A percentile compares a stretch with the other conserved stretches of the same genome.
These are phyloP conservation scores for Ganoderma resinaceum DNA, from an alignment of 1,284 basidiomycete genomes.

Conservation along the genomic window DNA sequence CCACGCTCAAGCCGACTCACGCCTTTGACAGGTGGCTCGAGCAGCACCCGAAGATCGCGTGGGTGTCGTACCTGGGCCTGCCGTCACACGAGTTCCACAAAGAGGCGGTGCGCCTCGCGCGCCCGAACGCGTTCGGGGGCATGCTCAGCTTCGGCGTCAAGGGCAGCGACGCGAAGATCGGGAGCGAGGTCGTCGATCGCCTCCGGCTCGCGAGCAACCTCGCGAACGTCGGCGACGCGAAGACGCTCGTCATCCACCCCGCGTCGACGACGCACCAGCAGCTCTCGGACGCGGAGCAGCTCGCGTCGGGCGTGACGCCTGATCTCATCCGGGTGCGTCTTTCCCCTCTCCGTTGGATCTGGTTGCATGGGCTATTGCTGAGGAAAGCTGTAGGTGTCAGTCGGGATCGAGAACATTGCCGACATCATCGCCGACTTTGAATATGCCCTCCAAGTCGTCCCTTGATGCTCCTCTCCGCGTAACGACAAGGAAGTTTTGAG, in stretches of 20 bases:
- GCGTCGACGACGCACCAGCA: conserved; percentile 88
- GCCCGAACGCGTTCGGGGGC: conserved; percentile 73
- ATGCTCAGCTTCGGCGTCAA: conserved; percentile 86
- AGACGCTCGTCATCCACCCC: conserved; percentile 87
- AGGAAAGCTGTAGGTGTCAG: conserved; percentile 53
- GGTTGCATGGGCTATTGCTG: neutral
- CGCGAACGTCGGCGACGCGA: conserved; percentile 83
- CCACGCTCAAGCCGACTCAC: neutral
- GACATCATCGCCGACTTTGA: conserved; percentile 91
- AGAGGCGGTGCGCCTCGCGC: conserved; percentile 65
- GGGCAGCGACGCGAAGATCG: conserved; percentile 61
- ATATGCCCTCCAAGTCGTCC: conserved; percentile 53
- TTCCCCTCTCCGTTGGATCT: neutral
- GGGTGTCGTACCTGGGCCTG: conserved; percentile 88
- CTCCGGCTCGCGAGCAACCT: conserved; percentile 80
- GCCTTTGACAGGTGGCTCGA: conserved; percentile 61
- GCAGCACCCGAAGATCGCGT: conserved; percentile 73
- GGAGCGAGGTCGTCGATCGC: conserved; percentile 76
- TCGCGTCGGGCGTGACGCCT: conserved; percentile 76
- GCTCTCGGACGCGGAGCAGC: conserved; percentile 72
- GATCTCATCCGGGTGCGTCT: conserved; percentile 78
- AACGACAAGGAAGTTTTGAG: neutral
- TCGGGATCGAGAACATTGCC: conserved; percentile 85
- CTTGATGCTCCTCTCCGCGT: conserved; percentile 7
- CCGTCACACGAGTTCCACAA: conserved; percentile 68